A percentile compares a stretch with the other conserved stretches of the same genome.
Evolutionary conservation across 2,329 filamentous ascomycete species (phyloP).

Genomic region (Calonectria leucothoes): DNA sequence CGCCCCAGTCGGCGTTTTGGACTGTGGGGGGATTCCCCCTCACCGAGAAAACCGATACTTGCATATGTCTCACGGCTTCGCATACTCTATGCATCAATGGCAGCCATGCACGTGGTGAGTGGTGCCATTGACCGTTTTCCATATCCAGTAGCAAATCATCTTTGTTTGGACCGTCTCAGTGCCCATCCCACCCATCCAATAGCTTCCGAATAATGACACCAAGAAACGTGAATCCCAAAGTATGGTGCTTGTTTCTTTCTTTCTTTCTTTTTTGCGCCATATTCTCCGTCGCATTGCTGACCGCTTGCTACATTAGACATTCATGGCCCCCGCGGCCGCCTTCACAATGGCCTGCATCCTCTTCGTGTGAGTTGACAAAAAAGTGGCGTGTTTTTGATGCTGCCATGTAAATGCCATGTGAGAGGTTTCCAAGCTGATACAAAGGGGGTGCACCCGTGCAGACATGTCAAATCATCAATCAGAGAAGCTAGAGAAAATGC

Average conservation of each 20-base stretch:
- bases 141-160: slow-evolving; percentile 5
- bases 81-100: slow-evolving; percentile 40
- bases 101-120: slow-evolving; percentile 36
- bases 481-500: slow-evolving; percentile 50
- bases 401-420: background rate
- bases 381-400: slow-evolving; percentile 29
- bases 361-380: slow-evolving; percentile 53
- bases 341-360: slow-evolving; percentile 66
- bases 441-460: slow-evolving; percentile 26
- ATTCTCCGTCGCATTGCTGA: slow-evolving; percentile 20
- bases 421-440: background rate
- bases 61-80: slow-evolving; percentile 13
- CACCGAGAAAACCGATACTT: background rate
- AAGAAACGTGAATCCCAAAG: slow-evolving; percentile 42
- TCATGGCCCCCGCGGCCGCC: slow-evolving; percentile 63
- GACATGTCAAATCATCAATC: slow-evolving; percentile 57
- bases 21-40: slow-evolving; percentile 18
- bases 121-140: background rate
- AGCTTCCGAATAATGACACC: background rate
- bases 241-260: slow-evolving; percentile 16
- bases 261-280: background rate
- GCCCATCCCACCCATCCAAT: background rate
- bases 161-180: background rate
- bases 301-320: slow-evolving; percentile 44
- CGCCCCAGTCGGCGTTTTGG: slow-evolving; percentile 15